Evolutionary conservation across 2,329 filamentous ascomycete genomes (phyloP).

Genomic region (Epichloe bromicola): DNA sequence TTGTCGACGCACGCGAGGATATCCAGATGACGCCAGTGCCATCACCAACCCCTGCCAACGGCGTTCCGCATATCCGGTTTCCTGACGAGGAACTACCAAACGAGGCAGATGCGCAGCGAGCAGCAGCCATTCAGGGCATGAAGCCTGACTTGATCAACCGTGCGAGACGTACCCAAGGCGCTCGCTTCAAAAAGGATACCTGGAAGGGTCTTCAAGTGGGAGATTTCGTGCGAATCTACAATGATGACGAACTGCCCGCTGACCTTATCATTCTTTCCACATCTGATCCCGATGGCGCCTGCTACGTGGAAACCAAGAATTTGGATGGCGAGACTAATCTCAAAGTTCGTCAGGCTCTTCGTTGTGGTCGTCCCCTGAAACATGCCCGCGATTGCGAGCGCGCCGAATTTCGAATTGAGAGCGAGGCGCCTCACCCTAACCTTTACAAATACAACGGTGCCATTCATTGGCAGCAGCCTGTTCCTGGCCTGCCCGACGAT

Average conservation of each 20-base stretch:
- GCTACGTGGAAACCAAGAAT: conserved; percentile 97
- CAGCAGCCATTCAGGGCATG: conserved; percentile 28
- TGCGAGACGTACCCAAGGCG: conserved; percentile 49
- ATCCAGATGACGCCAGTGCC: conserved; percentile 95
- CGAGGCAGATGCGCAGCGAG: conserved; percentile 19
- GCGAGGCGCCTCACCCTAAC: conserved; percentile 83
- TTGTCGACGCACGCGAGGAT: conserved; percentile 46
- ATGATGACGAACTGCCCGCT: conserved; percentile 87
- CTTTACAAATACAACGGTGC: conserved; percentile 91
- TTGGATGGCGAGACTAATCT: conserved; percentile 95
- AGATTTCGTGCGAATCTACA: conserved; percentile 93
- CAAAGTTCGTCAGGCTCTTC: conserved; percentile 84
- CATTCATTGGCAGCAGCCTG: conserved; percentile 69
- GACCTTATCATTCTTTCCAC: conserved; percentile 88
- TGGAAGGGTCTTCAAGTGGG: conserved; percentile 96
- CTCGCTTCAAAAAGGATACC: conserved; percentile 79
- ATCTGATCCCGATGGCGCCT: conserved; percentile 85
- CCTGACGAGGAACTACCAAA: conserved; percentile 27
- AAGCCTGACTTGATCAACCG: conserved; percentile 59
- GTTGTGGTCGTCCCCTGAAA: conserved; percentile 68
- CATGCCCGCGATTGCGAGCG: conserved; percentile 89
- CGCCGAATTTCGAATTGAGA: conserved; percentile 77
- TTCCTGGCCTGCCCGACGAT: conserved; percentile 48
- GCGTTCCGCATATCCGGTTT: conserved; percentile 25
- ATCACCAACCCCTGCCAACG: conserved; percentile 49